These are phyloP conservation scores for Danielia reshetovae DNA, from an alignment of 805 yeast species.

Conservation along the genomic window DNA sequence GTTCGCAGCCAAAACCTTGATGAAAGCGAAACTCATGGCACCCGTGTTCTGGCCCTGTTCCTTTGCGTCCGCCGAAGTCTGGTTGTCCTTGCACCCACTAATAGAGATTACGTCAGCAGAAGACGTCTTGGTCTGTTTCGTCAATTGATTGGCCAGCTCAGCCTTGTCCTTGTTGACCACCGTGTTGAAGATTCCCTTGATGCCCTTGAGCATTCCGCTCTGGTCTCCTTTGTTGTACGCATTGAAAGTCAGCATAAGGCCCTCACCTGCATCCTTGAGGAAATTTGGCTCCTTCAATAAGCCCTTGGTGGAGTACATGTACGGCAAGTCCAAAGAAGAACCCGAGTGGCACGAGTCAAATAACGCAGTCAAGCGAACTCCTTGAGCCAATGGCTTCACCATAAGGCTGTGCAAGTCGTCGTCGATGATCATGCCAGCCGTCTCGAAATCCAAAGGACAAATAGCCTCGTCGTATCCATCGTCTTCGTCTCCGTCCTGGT, in stretches of 20 bases:
- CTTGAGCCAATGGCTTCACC: conserved; percentile 34
- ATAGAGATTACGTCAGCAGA: conserved; percentile 37
- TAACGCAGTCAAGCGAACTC: conserved; percentile 36
- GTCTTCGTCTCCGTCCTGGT: conserved; percentile 36
- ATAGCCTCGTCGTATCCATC: conserved; percentile 35
- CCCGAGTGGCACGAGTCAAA: conserved; percentile 40
- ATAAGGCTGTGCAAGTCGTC: conserved; percentile 38
- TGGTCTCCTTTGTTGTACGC: conserved; percentile 31
- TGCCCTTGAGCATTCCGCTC: conserved; percentile 30
- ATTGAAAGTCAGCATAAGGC: conserved; percentile 29
- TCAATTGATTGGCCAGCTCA: conserved; percentile 8
- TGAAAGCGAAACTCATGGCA: conserved; percentile 39
- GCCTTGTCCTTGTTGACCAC: conserved; percentile 23
- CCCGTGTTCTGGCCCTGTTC: conserved; percentile 35
- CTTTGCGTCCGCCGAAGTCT: conserved; percentile 37
- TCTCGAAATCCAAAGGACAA: conserved; percentile 35
- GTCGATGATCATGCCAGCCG: conserved; percentile 30
- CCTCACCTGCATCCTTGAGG: conserved; percentile 34
- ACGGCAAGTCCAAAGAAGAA: conserved; percentile 38
- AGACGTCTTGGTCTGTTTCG: conserved; percentile 23
- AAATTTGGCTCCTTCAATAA: conserved; percentile 36
- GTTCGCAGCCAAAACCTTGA: conserved; percentile 22
- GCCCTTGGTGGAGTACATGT: conserved; percentile 39
- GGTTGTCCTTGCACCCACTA: conserved; percentile 39
- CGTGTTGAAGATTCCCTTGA: conserved; percentile 26